Percentiles rank a stretch among this genome's conserved stretches.
These are phyloP conservation scores for Dicorynia guianensis DNA, from an alignment of 306 rosid genomes.

Conservation along the genomic window DNA sequence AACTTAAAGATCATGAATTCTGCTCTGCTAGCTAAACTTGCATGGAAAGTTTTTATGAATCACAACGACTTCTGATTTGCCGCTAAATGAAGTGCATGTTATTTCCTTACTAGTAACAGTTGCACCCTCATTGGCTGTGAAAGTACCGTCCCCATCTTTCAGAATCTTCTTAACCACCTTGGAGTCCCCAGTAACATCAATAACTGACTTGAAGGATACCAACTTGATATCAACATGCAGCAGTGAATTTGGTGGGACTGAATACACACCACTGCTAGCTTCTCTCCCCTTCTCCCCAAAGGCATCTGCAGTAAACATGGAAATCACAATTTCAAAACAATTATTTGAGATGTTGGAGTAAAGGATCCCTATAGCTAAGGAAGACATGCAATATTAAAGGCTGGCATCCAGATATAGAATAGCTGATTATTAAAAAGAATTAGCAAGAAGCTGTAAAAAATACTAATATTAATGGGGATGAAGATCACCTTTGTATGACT, in stretches of 20 bases:
- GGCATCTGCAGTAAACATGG: slow-evolving; percentile 56
- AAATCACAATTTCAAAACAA: slow-evolving; percentile 33
- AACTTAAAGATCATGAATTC: no score
- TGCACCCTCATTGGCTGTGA: slow-evolving; percentile 69
- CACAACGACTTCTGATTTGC: slow-evolving; percentile 11
- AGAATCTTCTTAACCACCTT: slow-evolving; percentile 72
- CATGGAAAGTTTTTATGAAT: neutral
- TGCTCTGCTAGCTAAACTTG: no score
- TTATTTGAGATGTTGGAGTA: slow-evolving; percentile 24
- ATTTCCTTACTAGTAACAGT: slow-evolving; percentile 62
- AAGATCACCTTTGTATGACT: slow-evolving; percentile 17
- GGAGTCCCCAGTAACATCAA: slow-evolving; percentile 70
- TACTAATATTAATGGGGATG: neutral
- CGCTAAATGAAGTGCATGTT: neutral
- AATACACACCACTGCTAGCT: slow-evolving; percentile 48
- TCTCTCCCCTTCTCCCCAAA: slow-evolving; percentile 58
- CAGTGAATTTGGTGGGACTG: slow-evolving; percentile 56
- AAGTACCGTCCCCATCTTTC: slow-evolving; percentile 69
- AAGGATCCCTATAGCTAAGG: slow-evolving; percentile 29
- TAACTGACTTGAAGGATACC: slow-evolving; percentile 71
- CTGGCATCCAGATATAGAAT: slow-evolving; percentile 16
- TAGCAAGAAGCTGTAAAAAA: neutral
- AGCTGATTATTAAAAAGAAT: slow-evolving; percentile 13
- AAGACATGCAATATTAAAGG: slow-evolving; percentile 17
- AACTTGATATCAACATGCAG: slow-evolving; percentile 64